Evolutionary conservation across 2,329 filamentous ascomycete genomes (phyloP), one percentile per base, ranked within the genome.

Genomic region (Colletotrichum tamarilloi): DNA sequence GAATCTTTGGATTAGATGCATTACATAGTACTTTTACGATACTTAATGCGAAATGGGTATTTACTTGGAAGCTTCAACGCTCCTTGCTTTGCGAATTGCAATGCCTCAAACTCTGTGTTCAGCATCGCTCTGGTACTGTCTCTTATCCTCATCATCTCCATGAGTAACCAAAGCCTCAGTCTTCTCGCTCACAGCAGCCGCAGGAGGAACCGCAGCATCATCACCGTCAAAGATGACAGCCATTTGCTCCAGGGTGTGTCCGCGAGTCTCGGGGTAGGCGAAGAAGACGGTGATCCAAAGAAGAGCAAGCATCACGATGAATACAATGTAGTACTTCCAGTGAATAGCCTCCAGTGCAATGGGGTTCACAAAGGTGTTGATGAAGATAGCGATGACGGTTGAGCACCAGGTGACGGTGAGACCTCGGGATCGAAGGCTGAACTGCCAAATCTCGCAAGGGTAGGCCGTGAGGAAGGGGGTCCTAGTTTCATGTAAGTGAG

Each of bases 301-400:
- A 6, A 71, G 52, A 1, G 68, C 70, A n/a, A 82, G 77, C 1
- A 80, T 77, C 0, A 78, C 82, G 26, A 84, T 82, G 76, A 84
- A 85, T 12, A 87, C 83, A 8, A 85, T 82, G 68, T 86, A 87
- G 68, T 84, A 86, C 75, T 81, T 84, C 85, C 85, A 87, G 0
- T 75, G 76, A 42, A 86, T 83, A 1, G 78, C 77, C 1, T 83
- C 81, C 63, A 86, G 79, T 0, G 82, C 84, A 11, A 87, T 82
- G 0, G 84, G 84, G 49, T 86, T 87, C 11, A 84, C 83, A 56
- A 84, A 84, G 38, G 78, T 78, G 64, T 81, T 82, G 58, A 74
- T 72, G 56, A 70, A 65, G 30, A 74, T 62, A 38, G 69, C 70
- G 53, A 73, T 6, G 53, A 74, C 53, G 9, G 56, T 62, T 6